Evolutionary conservation across 208 protist genomes (phyloP).

Genomic region (Balamuthia mandrillaris): DNA sequence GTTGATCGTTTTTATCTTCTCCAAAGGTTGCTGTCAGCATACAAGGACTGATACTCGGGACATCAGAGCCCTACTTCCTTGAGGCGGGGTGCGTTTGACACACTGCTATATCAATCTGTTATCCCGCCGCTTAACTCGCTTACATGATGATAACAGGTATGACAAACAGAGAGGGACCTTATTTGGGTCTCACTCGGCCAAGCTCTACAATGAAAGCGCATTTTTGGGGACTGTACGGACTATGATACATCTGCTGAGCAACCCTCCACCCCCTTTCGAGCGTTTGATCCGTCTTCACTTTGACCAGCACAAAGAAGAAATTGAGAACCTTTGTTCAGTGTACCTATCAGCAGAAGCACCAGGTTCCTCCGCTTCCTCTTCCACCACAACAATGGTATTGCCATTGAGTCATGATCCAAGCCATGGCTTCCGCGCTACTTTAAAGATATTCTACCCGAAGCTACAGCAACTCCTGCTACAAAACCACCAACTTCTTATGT

Average conservation of each 20-base stretch:
- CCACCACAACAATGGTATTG: too few relatives aligned
- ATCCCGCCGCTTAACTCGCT: neutral
- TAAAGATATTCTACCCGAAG: too few relatives aligned
- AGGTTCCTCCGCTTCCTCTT: too few relatives aligned
- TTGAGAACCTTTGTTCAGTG: too few relatives aligned
- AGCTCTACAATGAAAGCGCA: conserved; percentile 14
- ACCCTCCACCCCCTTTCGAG: neutral
- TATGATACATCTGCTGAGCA: neutral
- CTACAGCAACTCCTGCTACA: too few relatives aligned
- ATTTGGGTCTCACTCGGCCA: neutral
- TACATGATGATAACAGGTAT: neutral
- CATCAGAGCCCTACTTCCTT: conserved; percentile 15
- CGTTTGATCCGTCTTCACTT: neutral
- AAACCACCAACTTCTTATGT: too few relatives aligned
- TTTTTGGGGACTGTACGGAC: neutral
- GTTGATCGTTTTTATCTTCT: too few relatives aligned
- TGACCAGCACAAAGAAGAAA: too few relatives aligned
- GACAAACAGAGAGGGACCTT: neutral
- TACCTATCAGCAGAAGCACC: too few relatives aligned
- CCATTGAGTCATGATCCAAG: too few relatives aligned
- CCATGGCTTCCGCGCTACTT: too few relatives aligned
- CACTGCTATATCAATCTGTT: neutral
- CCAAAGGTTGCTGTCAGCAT: conserved; percentile 22
- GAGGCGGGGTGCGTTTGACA: neutral
- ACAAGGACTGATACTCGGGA: conserved; percentile 1